These are phyloP conservation scores for Ustilago nuda DNA, from an alignment of 1,284 basidiomycete species.

Conservation along the genomic window DNA sequence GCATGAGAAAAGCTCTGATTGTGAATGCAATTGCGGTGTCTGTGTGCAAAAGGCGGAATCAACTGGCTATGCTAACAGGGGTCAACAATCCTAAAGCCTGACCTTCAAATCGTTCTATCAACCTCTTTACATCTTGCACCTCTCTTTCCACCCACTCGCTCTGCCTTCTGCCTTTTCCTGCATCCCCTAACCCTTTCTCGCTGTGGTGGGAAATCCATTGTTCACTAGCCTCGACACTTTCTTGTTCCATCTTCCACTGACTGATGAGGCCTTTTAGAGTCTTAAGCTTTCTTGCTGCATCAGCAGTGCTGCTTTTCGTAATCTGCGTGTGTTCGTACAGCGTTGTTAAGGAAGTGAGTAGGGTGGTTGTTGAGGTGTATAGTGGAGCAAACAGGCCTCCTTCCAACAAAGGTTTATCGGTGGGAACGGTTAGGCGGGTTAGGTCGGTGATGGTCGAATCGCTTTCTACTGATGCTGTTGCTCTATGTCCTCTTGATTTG, in stretches of 20 bases:
- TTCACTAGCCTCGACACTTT: slow-evolving; percentile 33
- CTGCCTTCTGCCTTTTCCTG: background rate
- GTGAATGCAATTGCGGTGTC: no score
- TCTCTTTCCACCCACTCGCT: slow-evolving; percentile 30
- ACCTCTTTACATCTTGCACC: slow-evolving; percentile 23
- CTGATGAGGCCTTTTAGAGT: slow-evolving; percentile 27
- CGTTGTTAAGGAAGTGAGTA: slow-evolving; percentile 17
- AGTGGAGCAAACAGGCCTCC: slow-evolving; percentile 13
- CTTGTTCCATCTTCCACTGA: slow-evolving; percentile 40
- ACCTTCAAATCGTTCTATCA: slow-evolving; percentile 24
- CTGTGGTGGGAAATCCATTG: slow-evolving; percentile 16
- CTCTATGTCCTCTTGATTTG: background rate
- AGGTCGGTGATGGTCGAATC: slow-evolving; percentile 14
- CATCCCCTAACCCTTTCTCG: background rate
- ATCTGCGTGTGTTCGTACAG: slow-evolving; percentile 57
- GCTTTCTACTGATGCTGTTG: background rate
- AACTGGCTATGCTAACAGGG: slow-evolving; percentile 16
- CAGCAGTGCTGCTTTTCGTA: slow-evolving; percentile 26
- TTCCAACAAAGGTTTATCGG: background rate
- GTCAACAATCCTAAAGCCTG: slow-evolving; percentile 22
- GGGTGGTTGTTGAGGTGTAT: slow-evolving; percentile 21
- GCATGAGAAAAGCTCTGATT: no score
- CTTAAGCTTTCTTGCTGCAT: slow-evolving; percentile 43
- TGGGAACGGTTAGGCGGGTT: background rate
- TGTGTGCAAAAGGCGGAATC: background rate